Evolutionary conservation across 306 rosid genomes (phyloP).

Genomic region (Glycine tomentella): DNA sequence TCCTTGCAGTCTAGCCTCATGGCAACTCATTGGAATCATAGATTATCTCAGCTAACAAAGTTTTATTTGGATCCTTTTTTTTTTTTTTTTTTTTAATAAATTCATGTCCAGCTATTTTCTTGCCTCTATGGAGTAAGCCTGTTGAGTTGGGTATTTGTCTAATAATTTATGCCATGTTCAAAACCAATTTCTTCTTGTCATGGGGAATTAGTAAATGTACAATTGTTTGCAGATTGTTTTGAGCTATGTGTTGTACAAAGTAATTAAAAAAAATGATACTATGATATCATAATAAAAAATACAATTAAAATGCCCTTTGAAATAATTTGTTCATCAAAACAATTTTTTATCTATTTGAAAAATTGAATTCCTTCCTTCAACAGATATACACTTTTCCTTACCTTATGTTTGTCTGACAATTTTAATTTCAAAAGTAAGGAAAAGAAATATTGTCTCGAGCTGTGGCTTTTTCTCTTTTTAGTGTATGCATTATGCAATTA

Average conservation of each 20-base stretch:
- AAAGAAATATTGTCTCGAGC: background rate
- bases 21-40: slow-evolving; percentile 7
- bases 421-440: background rate
- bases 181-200: background rate
- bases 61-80: slow-evolving; percentile 15
- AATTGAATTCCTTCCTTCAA: background rate
- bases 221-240: background rate
- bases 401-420: background rate
- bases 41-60: slow-evolving; percentile 12
- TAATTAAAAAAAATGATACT: background rate
- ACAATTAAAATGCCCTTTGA: slow-evolving; percentile 1
- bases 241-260: background rate
- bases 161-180: no score
- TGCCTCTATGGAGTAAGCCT: no score
- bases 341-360: slow-evolving; percentile 11
- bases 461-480: background rate
- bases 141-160: no score
- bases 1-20: slow-evolving; percentile 15
- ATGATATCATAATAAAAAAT: slow-evolving; percentile 33
- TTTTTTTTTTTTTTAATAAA: background rate
- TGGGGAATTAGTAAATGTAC: slow-evolving; percentile 11
- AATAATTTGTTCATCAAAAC: no score
- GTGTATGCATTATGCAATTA: slow-evolving; percentile 9
- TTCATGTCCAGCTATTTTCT: no score
- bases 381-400: background rate